Evolutionary conservation across 805 yeast genomes (phyloP).

Genomic region (Wickerhamomyces bisporus): DNA sequence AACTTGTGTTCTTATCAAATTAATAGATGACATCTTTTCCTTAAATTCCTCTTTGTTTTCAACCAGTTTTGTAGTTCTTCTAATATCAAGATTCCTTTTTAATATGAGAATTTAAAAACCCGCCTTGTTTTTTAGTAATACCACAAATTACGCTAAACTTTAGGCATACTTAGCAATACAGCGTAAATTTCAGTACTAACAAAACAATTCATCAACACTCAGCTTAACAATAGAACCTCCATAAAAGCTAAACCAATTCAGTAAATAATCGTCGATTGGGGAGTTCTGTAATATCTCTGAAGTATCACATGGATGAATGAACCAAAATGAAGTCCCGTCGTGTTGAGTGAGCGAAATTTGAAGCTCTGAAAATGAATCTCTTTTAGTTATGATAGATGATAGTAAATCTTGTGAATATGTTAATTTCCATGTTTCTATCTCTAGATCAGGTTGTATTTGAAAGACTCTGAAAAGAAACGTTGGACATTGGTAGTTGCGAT

Average conservation of each 20-base stretch:
- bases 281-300: constrained; percentile 22
- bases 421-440: background rate
- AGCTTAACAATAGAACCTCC: constrained; percentile 3
- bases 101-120: too few relatives aligned
- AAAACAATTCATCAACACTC: constrained; percentile 1
- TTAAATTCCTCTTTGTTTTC: background rate
- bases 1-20: constrained; percentile 64
- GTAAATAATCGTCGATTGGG: constrained; percentile 17
- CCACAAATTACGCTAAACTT: too few relatives aligned
- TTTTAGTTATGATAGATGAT: background rate
- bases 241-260: constrained; percentile 26
- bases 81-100: too few relatives aligned
- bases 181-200: constrained; percentile 13
- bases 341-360: constrained; percentile 10
- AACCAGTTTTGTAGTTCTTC: background rate
- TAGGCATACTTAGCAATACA: too few relatives aligned
- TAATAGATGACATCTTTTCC: constrained; percentile 42
- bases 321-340: constrained; percentile 15
- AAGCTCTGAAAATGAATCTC: background rate
- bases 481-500: background rate
- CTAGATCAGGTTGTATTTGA: background rate
- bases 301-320: constrained; percentile 40
- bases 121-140: too few relatives aligned
- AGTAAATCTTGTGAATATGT: background rate
- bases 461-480: background rate